Base-by-base conservation (phyloP, 106 monocot species). In the Allium fistulosum region DNA sequence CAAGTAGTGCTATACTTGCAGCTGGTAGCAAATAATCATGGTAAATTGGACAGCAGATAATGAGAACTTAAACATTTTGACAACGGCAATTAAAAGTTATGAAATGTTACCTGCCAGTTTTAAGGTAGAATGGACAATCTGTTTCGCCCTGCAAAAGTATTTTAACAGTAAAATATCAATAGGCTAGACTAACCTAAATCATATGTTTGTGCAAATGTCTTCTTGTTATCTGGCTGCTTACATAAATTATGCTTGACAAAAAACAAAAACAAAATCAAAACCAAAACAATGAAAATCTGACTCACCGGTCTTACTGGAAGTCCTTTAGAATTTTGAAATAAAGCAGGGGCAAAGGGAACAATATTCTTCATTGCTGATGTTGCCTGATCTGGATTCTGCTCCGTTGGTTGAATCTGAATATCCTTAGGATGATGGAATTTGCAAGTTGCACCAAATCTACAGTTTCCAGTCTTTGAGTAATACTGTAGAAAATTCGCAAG, bases 391-490 rank as follows among this genome's bases (percentile, higher is more conserved):
- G 13, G 52, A 73, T 74, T 78, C 49, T 71, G 73, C 71, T 47
- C 76, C 53, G 11, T 58, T 48, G 63, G 17, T 65, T 76, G 72
- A 59, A 82, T 67, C 52, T 84, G 79, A 72, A 83, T 15, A 81
- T 94, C 88, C 75, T 95, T 96, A 22, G 95, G 95, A 74, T 96
- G 95, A 77, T 96, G 58, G 79, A 82, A 96, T 76, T 83, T 92
- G 72, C 95, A 96, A 16, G 63, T 88, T 51, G 77, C 81, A 63
- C 91, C 91, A 91, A 86, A 96, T 47, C 82, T 96, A 59, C 95
- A 96, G 60, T 63, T 88, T 48, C 86, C 85, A 71, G 91, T 91
- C 76, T 92, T 96, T 51, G 76, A 72, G 81, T 88, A 96, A 68
- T 78, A 95, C 95, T 95, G 77, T 27, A 28, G 59, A 62, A 8